Evolutionary conservation across 257 asterid species (phyloP).

Genomic region (Primulina tabacum): DNA sequence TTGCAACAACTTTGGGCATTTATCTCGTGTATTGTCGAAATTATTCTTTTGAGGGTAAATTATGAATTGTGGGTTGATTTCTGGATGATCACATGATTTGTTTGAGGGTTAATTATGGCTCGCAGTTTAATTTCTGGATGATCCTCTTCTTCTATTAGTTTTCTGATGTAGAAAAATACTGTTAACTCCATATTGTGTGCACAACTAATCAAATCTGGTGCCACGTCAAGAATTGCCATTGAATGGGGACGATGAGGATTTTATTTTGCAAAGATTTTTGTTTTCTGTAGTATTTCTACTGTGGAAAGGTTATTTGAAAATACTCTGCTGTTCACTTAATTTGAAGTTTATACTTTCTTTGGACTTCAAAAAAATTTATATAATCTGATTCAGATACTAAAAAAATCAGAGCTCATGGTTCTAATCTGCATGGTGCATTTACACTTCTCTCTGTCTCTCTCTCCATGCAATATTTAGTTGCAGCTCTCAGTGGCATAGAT

Average conservation of each 20-base stretch:
- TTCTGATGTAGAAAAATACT: constrained; percentile 5
- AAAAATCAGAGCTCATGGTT: neutral
- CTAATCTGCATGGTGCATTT: neutral
- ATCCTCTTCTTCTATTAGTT: constrained; percentile 8
- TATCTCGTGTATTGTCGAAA: neutral
- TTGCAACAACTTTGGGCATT: constrained; percentile 6
- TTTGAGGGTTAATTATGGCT: neutral
- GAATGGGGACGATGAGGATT: constrained; percentile 10
- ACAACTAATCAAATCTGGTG: neutral
- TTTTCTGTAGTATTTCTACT: neutral
- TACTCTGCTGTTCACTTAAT: neutral
- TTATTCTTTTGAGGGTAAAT: neutral
- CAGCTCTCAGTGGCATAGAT: neutral
- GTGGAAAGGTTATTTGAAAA: neutral
- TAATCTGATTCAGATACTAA: neutral
- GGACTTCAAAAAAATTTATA: neutral
- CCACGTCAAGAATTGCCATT: neutral
- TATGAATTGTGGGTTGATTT: no score
- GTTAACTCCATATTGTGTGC: neutral
- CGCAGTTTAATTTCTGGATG: neutral
- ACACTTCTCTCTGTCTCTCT: neutral
- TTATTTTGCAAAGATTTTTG: neutral
- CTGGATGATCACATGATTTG: no score
- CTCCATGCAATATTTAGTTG: neutral
- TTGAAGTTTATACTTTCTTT: neutral